phyloP scores from a whole-genome alignment of 352 stramenopile species.

The Globisporangium ultimum region DNA sequence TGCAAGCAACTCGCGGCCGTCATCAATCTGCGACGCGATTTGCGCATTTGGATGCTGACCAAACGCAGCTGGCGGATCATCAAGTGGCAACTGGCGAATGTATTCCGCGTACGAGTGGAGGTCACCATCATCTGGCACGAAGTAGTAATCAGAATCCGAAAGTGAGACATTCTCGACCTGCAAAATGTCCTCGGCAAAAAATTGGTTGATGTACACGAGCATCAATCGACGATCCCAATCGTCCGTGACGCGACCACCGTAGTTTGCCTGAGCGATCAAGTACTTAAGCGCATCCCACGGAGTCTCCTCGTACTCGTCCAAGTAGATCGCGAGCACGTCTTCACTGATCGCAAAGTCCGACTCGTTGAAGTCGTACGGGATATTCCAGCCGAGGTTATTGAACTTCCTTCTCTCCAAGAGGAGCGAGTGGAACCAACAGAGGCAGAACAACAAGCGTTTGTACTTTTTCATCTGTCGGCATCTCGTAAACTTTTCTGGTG shows the following conservation, averaged over 20 bases:
- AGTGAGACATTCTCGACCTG: conserved; percentile 83
- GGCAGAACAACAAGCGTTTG: conserved; percentile 91
- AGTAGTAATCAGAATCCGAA: conserved; percentile 91
- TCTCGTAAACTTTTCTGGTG: conserved; percentile 80
- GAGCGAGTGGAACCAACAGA: conserved; percentile 96
- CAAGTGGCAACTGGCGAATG: conserved; percentile 87
- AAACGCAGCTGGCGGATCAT: conserved; percentile 91
- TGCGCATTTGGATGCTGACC: conserved; percentile 95
- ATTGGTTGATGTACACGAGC: conserved; percentile 95
- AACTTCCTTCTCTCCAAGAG: conserved; percentile 96
- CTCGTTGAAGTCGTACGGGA: conserved; percentile 98
- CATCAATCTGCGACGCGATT: conserved; percentile 94
- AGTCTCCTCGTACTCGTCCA: conserved; percentile 91
- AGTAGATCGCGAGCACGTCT: conserved; percentile 94
- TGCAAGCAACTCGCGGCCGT: conserved; percentile 84
- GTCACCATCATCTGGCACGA: conserved; percentile 91
- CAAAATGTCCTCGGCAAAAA: conserved; percentile 91
- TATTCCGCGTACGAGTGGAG: conserved; percentile 87
- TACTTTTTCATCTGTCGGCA: conserved; percentile 89
- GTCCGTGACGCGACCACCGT: conserved; percentile 95
- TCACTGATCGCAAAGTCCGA: conserved; percentile 96
- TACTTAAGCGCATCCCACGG: conserved; percentile 95
- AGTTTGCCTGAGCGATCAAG: conserved; percentile 95
- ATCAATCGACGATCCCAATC: conserved; percentile 95
- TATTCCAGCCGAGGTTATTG: conserved; percentile 96